These are phyloP conservation scores for Phytophthora tentaculata DNA, from an alignment of 352 stramenopile species.

Conservation along the genomic window DNA sequence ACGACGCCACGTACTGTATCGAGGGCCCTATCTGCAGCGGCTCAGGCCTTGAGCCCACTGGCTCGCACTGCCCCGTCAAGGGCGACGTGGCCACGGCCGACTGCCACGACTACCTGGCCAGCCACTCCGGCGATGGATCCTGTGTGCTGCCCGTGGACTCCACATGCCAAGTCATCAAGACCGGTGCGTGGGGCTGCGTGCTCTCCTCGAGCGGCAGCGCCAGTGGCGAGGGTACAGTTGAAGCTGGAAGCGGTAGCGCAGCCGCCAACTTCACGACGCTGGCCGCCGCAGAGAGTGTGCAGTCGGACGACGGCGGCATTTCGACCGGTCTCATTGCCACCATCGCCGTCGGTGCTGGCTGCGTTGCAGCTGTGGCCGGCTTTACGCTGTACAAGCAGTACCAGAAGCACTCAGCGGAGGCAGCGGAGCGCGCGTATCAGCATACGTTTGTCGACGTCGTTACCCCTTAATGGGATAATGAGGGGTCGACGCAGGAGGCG, in stretches of 20 bases:
- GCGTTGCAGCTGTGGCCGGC: slow-evolving; percentile 35
- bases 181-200: slow-evolving; percentile 68
- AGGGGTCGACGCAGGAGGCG: slow-evolving; percentile 9
- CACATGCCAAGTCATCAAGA: slow-evolving; percentile 64
- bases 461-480: slow-evolving; percentile 32
- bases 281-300: slow-evolving; percentile 1
- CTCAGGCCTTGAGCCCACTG: slow-evolving; percentile 29
- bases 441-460: slow-evolving; percentile 40
- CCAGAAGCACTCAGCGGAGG: slow-evolving; percentile 28
- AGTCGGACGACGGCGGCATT: slow-evolving; percentile 3
- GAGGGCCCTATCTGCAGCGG: slow-evolving; percentile 51
- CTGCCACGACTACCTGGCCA: slow-evolving; percentile 60
- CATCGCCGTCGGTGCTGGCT: slow-evolving; percentile 33
- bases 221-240: slow-evolving; percentile 5
- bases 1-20: slow-evolving; percentile 60
- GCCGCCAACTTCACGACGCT: slow-evolving; percentile 13
- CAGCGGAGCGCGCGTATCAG: slow-evolving; percentile 9
- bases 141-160: slow-evolving; percentile 59
- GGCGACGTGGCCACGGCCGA: slow-evolving; percentile 48
- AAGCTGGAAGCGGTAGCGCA: slow-evolving; percentile 18
- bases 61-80: slow-evolving; percentile 45
- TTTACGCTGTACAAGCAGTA: slow-evolving; percentile 48
- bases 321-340: slow-evolving; percentile 20
- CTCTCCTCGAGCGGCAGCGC: slow-evolving; percentile 25
- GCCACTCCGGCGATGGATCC: slow-evolving; percentile 44